phyloP scores from a whole-genome alignment of 176 grass and related monocot genomes.

The Microstegium vimineum region DNA sequence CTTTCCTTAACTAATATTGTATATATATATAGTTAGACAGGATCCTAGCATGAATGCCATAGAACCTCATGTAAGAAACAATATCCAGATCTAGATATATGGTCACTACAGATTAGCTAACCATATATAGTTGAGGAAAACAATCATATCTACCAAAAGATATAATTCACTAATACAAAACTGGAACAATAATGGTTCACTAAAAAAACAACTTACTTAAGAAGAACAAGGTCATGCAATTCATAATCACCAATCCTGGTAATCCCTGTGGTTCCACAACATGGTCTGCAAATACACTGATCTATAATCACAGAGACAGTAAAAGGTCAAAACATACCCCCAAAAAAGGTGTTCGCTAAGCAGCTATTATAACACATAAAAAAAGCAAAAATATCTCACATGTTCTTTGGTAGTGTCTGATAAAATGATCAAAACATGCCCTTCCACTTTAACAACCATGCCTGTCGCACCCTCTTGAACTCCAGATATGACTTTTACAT shows the following conservation, averaged over 20 bases:
- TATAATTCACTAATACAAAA: not conserved
- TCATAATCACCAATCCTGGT: conserved; percentile 81
- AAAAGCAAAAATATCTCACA: conserved; percentile 44
- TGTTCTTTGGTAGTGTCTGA: conserved; percentile 84
- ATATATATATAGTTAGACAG: not conserved
- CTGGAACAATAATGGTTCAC: not conserved
- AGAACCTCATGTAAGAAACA: not conserved
- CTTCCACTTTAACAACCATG: conserved; percentile 80
- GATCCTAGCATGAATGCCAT: not conserved
- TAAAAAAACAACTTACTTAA: conserved; percentile 56
- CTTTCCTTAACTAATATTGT: not conserved
- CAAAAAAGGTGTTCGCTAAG: not conserved
- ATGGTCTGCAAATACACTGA: conserved; percentile 73
- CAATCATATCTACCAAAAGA: not conserved
- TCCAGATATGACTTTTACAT: conserved; percentile 84
- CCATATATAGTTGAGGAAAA: not conserved
- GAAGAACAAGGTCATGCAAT: conserved; percentile 75
- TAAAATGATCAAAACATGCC: conserved; percentile 69
- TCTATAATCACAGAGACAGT: conserved; percentile 36
- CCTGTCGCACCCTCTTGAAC: conserved; percentile 65
- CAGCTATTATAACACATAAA: not conserved
- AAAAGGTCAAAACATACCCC: conserved; percentile 7
- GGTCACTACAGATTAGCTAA: not conserved
- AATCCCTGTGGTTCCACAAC: conserved; percentile 75
- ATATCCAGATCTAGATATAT: not conserved